phyloP scores from a whole-genome alignment of 495 filamentous ascomycete species.

The Trichoderma reesei region DNA sequence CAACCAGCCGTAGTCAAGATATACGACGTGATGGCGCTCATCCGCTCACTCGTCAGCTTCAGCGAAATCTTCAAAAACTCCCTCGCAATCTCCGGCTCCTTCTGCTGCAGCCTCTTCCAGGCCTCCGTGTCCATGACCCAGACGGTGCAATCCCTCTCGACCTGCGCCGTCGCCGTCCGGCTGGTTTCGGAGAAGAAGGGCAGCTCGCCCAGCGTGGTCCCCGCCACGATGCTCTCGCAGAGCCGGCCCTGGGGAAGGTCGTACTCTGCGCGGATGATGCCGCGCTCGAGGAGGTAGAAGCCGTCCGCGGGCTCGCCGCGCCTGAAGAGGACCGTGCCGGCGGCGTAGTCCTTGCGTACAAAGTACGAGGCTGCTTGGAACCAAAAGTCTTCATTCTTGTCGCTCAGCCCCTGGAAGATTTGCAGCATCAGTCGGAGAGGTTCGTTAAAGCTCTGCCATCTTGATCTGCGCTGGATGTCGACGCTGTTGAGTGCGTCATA shows the following conservation, averaged over 20 bases:
- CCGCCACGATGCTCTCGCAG: slow-evolving; percentile 85
- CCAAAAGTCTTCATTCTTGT: slow-evolving; percentile 91
- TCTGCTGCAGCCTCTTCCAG: slow-evolving; percentile 61
- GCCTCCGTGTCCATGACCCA: slow-evolving; percentile 65
- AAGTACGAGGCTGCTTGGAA: slow-evolving; percentile 68
- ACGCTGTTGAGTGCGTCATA: slow-evolving; percentile 52
- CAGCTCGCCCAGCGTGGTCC: slow-evolving; percentile 89
- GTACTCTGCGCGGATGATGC: slow-evolving; percentile 83
- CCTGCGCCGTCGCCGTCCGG: slow-evolving; percentile 74
- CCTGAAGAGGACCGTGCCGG: slow-evolving; percentile 65
- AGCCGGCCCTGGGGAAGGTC: slow-evolving; percentile 79
- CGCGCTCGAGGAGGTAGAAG: slow-evolving; percentile 87
- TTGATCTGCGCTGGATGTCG: slow-evolving; percentile 38
- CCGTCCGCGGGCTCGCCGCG: slow-evolving; percentile 59
- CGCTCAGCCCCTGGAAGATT: slow-evolving; percentile 76
- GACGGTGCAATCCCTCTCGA: slow-evolving; percentile 69
- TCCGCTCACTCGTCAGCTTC: slow-evolving; percentile 81
- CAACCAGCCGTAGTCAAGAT: slow-evolving; percentile 30
- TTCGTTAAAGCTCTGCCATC: slow-evolving; percentile 78
- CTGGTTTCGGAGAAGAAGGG: slow-evolving; percentile 89
- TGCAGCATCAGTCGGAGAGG: slow-evolving; percentile 86
- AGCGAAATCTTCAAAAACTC: slow-evolving; percentile 77
- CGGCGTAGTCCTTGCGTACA: slow-evolving; percentile 48
- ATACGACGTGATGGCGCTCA: slow-evolving; percentile 72
- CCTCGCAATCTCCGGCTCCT: slow-evolving; percentile 63